These are phyloP conservation scores for Xylariales sp. DNA, from an alignment of 2,329 filamentous ascomycete genomes.

Conservation along the genomic window DNA sequence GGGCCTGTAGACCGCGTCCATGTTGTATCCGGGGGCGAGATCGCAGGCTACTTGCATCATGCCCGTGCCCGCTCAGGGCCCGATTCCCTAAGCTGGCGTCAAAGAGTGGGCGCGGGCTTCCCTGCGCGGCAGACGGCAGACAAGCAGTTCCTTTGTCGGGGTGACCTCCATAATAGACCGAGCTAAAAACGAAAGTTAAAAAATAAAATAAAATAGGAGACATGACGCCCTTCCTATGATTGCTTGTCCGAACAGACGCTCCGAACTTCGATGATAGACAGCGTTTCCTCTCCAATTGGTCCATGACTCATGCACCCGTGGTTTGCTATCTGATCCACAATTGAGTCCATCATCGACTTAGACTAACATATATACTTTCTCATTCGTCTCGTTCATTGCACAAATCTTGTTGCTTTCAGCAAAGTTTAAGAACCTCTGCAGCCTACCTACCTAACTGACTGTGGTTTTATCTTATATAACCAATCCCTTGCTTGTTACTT, in stretches of 20 bases:
- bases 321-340: constrained; percentile 35
- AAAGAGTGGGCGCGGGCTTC: constrained; percentile 17
- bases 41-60: constrained; percentile 30
- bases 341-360: not conserved
- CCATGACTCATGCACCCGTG: constrained; percentile 33
- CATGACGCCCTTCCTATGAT: constrained; percentile 36
- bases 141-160: constrained; percentile 21
- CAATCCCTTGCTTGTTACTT: not conserved
- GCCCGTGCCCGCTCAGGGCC: constrained; percentile 16
- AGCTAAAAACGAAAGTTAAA: constrained; percentile 12
- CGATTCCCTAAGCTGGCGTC: constrained; percentile 19
- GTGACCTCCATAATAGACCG: constrained; percentile 24
- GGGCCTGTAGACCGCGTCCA: constrained; percentile 2
- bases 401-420: constrained; percentile 17
- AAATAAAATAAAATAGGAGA: constrained; percentile 22
- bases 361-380: constrained; percentile 36
- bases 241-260: not conserved
- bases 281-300: constrained; percentile 36
- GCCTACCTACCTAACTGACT: not conserved
- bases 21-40: constrained; percentile 25
- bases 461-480: not conserved
- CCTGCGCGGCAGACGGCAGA: constrained; percentile 5
- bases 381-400: not conserved
- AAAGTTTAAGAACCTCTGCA: not conserved
- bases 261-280: constrained; percentile 18